Percentiles rank a stretch among this genome's conserved stretches.
phyloP scores from a whole-genome alignment of 2,329 filamentous ascomycete species.

The Tolypocladium paradoxum region DNA sequence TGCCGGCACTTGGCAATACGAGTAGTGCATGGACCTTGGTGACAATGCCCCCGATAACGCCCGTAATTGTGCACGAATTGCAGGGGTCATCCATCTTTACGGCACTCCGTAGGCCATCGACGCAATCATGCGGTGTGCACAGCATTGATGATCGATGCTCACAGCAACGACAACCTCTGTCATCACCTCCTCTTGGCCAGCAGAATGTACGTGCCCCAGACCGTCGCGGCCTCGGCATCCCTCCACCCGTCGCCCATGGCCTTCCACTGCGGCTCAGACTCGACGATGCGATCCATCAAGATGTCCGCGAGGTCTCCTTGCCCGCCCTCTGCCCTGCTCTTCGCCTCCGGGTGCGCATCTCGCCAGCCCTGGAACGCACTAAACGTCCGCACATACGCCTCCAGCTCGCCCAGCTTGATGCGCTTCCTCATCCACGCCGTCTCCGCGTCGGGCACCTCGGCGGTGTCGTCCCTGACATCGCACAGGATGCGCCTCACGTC shows the following conservation, averaged over 20 bases:
- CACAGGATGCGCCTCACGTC: conserved; percentile 43
- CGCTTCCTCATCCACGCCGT: conserved; percentile 39
- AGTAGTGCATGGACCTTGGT: not conserved
- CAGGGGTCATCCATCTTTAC: not conserved
- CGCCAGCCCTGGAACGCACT: conserved; percentile 49
- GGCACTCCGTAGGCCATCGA: too few relatives aligned
- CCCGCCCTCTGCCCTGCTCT: conserved; percentile 41
- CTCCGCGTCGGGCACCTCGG: conserved; percentile 19
- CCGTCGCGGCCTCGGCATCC: conserved; percentile 42
- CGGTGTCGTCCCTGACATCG: conserved; percentile 37
- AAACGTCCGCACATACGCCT: conserved; percentile 52
- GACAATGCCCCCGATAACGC: not conserved
- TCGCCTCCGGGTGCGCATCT: conserved; percentile 39
- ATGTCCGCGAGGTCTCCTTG: conserved; percentile 51
- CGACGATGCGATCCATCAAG: conserved; percentile 47
- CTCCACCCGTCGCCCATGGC: conserved; percentile 36
- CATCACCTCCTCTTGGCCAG: conserved; percentile 34
- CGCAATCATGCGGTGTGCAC: not conserved
- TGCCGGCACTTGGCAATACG: not conserved
- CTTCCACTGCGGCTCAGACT: conserved; percentile 42
- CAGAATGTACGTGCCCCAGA: conserved; percentile 52
- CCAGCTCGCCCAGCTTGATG: conserved; percentile 45
- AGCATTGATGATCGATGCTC: not conserved
- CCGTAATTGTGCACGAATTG: not conserved
- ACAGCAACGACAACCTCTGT: not conserved